Evolutionary conservation across 1,139 yeast genomes (phyloP), one percentile per base, ranked within the genome.

Genomic region (Kazachstania sp.): DNA sequence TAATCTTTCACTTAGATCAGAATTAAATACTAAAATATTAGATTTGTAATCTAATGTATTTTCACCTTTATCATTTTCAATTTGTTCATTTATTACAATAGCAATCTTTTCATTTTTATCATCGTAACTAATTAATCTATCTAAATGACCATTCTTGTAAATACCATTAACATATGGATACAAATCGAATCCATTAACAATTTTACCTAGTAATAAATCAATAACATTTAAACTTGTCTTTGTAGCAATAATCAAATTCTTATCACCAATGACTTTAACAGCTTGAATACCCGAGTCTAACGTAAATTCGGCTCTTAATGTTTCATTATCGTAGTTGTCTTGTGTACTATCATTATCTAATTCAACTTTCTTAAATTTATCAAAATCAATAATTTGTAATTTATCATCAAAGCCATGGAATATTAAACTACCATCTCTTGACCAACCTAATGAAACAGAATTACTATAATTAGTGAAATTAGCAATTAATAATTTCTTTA

Each of bases 351-450:
- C 61, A 6, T 55, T 58, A 32, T 73, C 71, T 29, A 77, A 19
- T 12, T 43, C 38, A 13, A 45, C 67, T 49, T 74, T 72, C 49
- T 74, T 78, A 53, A 86, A 81, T 12, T 77, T 72, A 41, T 72
- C 72, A 23, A 78, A 75, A 59, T 86, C 83, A 43, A 85, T 66
- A 6, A 83, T 70, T 26, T 73, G 71, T 28, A 88, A 68, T 32
- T 75, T 68, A 44, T 78, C 75, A 53, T 85, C 95, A 61, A 82
- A 83, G 3, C 85, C 88, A 40, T 86, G 69, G 16, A 86, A 75
- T 41, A 92, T 70, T 39, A 86, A 70, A 45, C 95, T 84, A 18
- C 83, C 75, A 66, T 92, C 98, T 2, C 72, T 71, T 3, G 95
- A 79, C 85, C 88, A 84, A 30, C 85, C 75, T 23, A 83, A 65